Percentiles rank a stretch among this genome's conserved stretches.
Conservation (phyloP, 495 filamentous ascomycete species). For the Podospora comata region DNA sequence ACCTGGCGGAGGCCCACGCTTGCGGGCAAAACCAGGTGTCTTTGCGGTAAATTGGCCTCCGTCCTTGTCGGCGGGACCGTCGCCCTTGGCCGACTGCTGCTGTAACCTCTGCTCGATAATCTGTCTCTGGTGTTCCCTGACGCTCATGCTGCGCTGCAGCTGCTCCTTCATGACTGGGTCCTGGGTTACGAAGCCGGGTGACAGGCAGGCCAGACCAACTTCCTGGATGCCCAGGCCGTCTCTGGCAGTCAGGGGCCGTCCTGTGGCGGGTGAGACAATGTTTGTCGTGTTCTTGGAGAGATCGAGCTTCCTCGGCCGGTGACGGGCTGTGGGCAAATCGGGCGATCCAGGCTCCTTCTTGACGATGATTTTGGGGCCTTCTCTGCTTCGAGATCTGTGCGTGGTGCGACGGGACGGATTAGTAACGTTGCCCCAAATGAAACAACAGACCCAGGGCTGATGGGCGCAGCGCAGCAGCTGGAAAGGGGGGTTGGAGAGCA, state of each 20-base stretch:
- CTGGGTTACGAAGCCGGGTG: constrained; percentile 91
- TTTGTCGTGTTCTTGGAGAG: constrained; percentile 71
- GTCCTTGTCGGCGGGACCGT: constrained; percentile 57
- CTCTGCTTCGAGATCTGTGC: constrained; percentile 50
- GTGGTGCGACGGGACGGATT: constrained; percentile 24
- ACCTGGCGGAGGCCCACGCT: constrained; percentile 81
- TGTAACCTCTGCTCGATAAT: constrained; percentile 93
- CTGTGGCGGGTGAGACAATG: constrained; percentile 58
- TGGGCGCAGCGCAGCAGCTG: not conserved
- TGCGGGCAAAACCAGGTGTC: constrained; percentile 60
- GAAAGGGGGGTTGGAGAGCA: constrained; percentile 17
- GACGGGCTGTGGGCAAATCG: constrained; percentile 65
- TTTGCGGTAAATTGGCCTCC: constrained; percentile 59
- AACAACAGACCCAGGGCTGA: constrained; percentile 9
- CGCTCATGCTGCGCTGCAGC: constrained; percentile 86
- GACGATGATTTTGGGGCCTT: constrained; percentile 77
- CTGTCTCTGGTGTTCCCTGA: constrained; percentile 87
- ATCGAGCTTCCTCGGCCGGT: constrained; percentile 84
- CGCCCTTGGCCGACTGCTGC: constrained; percentile 75
- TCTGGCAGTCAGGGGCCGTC: constrained; percentile 73
- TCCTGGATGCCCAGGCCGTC: constrained; percentile 83
- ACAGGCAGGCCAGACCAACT: constrained; percentile 90
- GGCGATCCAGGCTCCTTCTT: constrained; percentile 95
- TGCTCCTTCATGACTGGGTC: constrained; percentile 97
- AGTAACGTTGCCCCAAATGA: constrained; percentile 18